Evolutionary conservation across 768 basidiomycete species (phyloP), one percentile per base, ranked within the genome.

Genomic region (Phylloporus sp.): DNA sequence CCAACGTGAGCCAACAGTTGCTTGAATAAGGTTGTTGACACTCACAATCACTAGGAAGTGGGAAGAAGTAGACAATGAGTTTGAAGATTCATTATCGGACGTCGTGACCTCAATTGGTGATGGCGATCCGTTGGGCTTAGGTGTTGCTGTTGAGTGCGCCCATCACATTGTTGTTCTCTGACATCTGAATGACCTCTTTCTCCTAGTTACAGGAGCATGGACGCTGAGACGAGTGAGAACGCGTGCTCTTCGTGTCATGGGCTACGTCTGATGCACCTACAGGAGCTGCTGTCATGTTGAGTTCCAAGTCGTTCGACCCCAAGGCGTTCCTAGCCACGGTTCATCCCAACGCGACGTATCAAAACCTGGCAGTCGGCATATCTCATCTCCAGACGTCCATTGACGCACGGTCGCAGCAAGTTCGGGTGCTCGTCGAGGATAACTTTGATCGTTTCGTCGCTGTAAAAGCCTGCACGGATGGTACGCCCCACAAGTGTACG

Each of bases 381-480:
- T 66, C 78, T 0, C 81, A 85, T 54, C 76, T 97, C 7, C 81
- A 82, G 56, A 72, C 81, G 8, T 87, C 91, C 12, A 86, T 98
- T 52, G 95, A 98, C 62, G 80, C 87, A 2, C 84, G 95, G 39
- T 95, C 93, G 2, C 91, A 95, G 59, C 97, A 95, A n/a, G 86
- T 98, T 50, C 79, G 94, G 35, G 82, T 95, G 20, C 78, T 99
- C 28, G 97, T 99, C 10, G 95, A 97, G 67, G 93, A 97, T 60
- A 97, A 98, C 69, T 97, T 98, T 69, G 95, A 98, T 71, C 80
- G 93, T 12, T 99, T 98, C 62, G 95, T 98, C 16, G 90, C 91
- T 3, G 95, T 99, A 50, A 99, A 99, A 63, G 91, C 91, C 9
- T 90, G 89, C 9, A 95, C 91, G n/a, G 95, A 95, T 70, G 88